Conservation (phyloP, 352 stramenopile species). For the Pythium brassicae region DNA sequence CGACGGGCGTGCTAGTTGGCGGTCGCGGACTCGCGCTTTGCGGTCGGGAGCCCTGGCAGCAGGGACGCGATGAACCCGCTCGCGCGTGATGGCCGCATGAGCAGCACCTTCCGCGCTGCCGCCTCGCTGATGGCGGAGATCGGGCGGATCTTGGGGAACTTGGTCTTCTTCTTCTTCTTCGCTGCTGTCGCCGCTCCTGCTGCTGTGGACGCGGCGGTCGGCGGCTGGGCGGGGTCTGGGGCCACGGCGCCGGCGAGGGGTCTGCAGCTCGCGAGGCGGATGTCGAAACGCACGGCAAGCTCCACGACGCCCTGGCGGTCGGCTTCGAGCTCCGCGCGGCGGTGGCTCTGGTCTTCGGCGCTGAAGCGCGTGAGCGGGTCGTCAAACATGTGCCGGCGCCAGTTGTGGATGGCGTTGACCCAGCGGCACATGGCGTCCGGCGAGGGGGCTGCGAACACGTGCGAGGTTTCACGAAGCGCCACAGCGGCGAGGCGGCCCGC, state of each 20-base stretch:
- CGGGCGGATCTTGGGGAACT: conserved; percentile 17
- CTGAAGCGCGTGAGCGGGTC: conserved; percentile 28
- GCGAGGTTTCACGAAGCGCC: conserved; percentile 24
- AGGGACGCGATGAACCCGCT: conserved; percentile 26
- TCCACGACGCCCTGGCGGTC: conserved; percentile 12
- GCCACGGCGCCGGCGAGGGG: not conserved
- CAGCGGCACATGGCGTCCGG: conserved; percentile 57
- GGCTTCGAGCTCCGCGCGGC: conserved; percentile 15
- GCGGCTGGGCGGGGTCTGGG: not conserved
- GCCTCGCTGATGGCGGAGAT: conserved; percentile 12
- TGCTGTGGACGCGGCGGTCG: too few species aligned
- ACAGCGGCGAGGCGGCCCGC: conserved; percentile 33
- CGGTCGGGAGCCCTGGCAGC: conserved; percentile 18
- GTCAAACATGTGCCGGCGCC: conserved; percentile 59
- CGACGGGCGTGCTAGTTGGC: conserved; percentile 1
- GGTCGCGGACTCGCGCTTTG: conserved; percentile 1
- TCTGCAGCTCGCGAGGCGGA: conserved; percentile 23
- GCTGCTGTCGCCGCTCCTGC: too few species aligned
- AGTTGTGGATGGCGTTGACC: conserved; percentile 71
- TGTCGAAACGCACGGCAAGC: conserved; percentile 43
- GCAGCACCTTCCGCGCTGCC: conserved; percentile 14
- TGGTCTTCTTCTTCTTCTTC: conserved; percentile 12
- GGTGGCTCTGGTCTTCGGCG: conserved; percentile 14
- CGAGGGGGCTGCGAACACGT: conserved; percentile 49
- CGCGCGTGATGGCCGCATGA: conserved; percentile 12